These are phyloP conservation scores for Arabis hirsuta DNA, from an alignment of 345 rosid genomes.

Conservation along the genomic window DNA sequence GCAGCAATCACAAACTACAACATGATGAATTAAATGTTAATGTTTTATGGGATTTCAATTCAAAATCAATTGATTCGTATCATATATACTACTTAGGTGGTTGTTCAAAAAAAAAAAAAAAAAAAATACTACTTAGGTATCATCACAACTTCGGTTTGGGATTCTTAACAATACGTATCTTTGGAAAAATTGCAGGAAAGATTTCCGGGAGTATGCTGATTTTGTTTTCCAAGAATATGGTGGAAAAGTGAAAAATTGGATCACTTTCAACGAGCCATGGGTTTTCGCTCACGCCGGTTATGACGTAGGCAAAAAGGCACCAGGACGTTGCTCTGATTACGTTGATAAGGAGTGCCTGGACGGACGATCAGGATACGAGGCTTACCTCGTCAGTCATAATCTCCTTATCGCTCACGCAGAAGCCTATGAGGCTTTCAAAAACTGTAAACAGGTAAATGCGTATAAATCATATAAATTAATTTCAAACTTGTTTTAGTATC, in stretches of 20 bases:
- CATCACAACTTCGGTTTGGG: too few species aligned
- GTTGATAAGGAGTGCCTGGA: conserved; percentile 30
- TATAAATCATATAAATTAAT: not conserved
- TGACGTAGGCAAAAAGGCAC: conserved; percentile 44
- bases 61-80: too few species aligned
- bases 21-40: too few species aligned
- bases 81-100: too few species aligned
- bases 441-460: conserved; percentile 24
- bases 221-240: conserved; percentile 44
- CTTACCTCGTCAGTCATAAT: conserved; percentile 40
- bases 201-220: conserved; percentile 35
- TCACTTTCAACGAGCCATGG: conserved; percentile 58
- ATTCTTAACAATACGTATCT: too few species aligned
- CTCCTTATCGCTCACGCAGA: conserved; percentile 44
- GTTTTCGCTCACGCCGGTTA: conserved; percentile 37
- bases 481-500: too few species aligned
- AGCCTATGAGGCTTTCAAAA: conserved; percentile 34
- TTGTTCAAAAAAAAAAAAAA: too few species aligned
- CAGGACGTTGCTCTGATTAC: conserved; percentile 47
- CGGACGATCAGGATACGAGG: conserved; percentile 45
- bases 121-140: too few species aligned
- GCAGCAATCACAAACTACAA: too few species aligned
- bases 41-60: too few species aligned
- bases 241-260: conserved; percentile 59
- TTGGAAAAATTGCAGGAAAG: conserved; percentile 14